phyloP scores from a whole-genome alignment of 169 alveolate species.

The Eimeria praecox region DNA sequence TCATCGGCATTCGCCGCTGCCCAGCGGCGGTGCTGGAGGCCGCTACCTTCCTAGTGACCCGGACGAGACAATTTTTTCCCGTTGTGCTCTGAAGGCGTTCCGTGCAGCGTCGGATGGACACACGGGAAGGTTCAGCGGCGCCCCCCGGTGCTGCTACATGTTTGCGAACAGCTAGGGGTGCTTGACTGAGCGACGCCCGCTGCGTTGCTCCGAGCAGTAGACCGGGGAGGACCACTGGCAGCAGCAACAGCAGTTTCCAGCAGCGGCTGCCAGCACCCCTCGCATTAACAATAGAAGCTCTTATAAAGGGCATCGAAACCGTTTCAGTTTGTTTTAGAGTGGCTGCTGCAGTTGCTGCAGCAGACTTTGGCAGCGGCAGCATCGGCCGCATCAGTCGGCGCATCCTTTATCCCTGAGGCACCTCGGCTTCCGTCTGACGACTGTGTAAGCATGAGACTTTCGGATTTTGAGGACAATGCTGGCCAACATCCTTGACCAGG shows the following conservation, averaged over 20 bases:
- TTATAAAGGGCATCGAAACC: background rate
- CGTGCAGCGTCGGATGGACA: slow-evolving; percentile 9
- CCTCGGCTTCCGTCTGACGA: background rate
- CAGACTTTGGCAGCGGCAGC: background rate
- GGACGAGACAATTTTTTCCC: background rate
- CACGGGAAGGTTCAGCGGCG: slow-evolving; percentile 34
- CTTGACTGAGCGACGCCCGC: background rate
- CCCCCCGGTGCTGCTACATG: slow-evolving; percentile 55
- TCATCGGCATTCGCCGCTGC: background rate
- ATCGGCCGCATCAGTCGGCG: background rate
- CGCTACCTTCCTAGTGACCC: background rate
- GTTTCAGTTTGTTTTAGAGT: background rate
- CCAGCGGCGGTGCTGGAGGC: background rate
- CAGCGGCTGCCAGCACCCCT: background rate
- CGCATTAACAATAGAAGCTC: background rate
- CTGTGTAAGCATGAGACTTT: slow-evolving; percentile 16
- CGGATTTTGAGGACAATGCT: slow-evolving; percentile 78
- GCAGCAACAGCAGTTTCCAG: background rate
- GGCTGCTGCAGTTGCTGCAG: background rate
- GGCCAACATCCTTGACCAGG: slow-evolving; percentile 84
- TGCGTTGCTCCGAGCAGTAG: background rate
- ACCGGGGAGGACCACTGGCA: background rate
- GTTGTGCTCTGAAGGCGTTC: background rate
- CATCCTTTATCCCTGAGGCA: background rate
- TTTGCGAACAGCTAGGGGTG: background rate